Base-by-base conservation (phyloP, 2,329 filamentous ascomycete species). In the Scopulariopsis brevicaulis region DNA sequence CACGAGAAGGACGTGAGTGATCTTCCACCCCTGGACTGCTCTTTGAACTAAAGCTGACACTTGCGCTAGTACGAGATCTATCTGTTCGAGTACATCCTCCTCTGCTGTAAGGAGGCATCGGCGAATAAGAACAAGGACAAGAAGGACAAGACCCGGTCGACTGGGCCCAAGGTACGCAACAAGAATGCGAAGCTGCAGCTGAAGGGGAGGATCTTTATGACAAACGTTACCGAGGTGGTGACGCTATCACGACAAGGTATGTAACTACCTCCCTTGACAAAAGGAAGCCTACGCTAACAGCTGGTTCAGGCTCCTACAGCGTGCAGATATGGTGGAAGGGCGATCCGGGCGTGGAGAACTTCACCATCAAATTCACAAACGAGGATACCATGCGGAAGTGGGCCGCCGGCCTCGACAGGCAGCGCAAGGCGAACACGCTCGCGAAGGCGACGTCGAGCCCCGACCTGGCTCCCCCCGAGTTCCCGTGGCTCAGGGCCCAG, bases 321-420 rank as follows among this genome's bases (percentile, higher is more conserved):
- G 89, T 96, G 60, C 93, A 97, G 68, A 97, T 99, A 58, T 96
- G 92, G 80, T 99, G 94, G 94, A 97, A 94, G 73, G 93, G 93
- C 37, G 93, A 97, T 63, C 90, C 92, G 0, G 90, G 90, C 4
- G 90, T 96, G 35, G 93, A 99, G 69, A 96, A 95, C 67, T 97
- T 99, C 70, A 86, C 93, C 65, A 96, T 99, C 68, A 89, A 90
- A 64, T 97, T 96, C 70, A 81, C 83, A 55, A 94, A 93, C 60
- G 94, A 99, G 70, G 91, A 96, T 64, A 84, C 80, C 15, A 91
- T 97, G 85, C 92, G 87, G 71, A 96, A 93, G 68, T 99, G 94
- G 94, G 86, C 88, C 32, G 77, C 77, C 10, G 85, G 89, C 48
- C 83, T 96, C 28, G 89, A 96, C 63, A 78, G 74, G 2, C 92